Conservation (phyloP, 116 monocot species). For the Zostera marina region DNA sequence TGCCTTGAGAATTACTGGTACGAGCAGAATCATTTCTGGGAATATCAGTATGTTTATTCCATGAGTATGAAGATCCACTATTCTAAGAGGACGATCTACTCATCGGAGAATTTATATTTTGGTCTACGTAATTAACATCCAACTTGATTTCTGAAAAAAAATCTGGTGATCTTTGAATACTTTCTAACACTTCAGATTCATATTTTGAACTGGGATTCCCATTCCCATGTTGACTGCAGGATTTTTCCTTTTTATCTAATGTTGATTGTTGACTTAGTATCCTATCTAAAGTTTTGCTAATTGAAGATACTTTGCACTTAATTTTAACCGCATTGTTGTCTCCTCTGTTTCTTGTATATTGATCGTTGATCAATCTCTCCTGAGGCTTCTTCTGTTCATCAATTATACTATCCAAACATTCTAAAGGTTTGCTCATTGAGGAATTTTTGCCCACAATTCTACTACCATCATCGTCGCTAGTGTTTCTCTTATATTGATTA, state of each 20-base stretch:
- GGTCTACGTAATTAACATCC: neutral
- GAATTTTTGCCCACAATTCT: constrained; percentile 19
- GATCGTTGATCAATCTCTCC: too few species aligned
- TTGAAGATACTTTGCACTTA: constrained; percentile 27
- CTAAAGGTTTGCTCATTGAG: constrained; percentile 38
- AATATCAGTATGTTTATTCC: neutral
- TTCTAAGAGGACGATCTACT: too few species aligned
- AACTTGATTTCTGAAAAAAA: neutral
- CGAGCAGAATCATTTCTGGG: neutral
- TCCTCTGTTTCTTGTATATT: too few species aligned
- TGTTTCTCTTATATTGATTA: too few species aligned
- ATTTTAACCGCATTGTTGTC: constrained; percentile 10
- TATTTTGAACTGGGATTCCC: constrained; percentile 1
- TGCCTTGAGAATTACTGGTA: neutral
- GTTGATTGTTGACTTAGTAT: constrained; percentile 45
- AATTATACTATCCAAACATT: constrained; percentile 4
- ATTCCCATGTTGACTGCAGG: constrained; percentile 3
- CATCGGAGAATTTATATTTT: too few species aligned
- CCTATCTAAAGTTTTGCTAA: constrained; percentile 55
- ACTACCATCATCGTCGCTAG: neutral
- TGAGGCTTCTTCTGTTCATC: too few species aligned
- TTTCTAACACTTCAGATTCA: constrained; percentile 9
- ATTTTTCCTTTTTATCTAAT: constrained; percentile 4
- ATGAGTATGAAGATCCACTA: neutral
- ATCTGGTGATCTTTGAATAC: neutral